Base-by-base conservation (phyloP, 2,329 filamentous ascomycete genomes). In the Paramyrothecium roridum region DNA sequence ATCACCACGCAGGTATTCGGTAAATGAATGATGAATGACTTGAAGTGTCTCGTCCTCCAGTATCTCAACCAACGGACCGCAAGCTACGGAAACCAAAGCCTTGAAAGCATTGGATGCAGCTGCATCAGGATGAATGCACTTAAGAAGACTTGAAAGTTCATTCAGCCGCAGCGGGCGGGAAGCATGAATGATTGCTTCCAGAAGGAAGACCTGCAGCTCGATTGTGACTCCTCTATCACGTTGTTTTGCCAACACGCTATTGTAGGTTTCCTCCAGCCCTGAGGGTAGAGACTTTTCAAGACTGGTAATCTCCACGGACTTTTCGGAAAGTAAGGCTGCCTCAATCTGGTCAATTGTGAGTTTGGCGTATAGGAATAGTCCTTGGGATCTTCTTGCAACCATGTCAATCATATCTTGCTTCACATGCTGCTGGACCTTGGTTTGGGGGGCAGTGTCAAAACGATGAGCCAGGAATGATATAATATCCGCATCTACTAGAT, bases 11-110 rank as follows among this genome's bases (percentile, higher is more conserved):
- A 79, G 58, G 55, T 75, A 80, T 53, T 80, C 77, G 3, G 76
- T 79, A 45, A 80, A 73, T 1, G 76, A 79, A 52, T 80, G 77
- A 57, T 80, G 77, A 8, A 80, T 72, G 7, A 79, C 69, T 19
- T 70, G 69, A 11, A 79, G 56, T 0, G 72, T 75, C 52, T 77
- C 76, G 50, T 80, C 75, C 19, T 76, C 72, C 2, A 75, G 62
- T 20, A 78, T 63, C 56, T 80, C 76, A 1, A 80, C 57, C 33
- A 80, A 58, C 10, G 74, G 69, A 1, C 74, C 75, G 56, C 73
- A 77, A 8, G 69, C 66, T 12, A 60, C 63, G 23, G 68, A 62
- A 12, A 76, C 65, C 6, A 75, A 58, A 1, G 63, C 52, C 55
- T 78, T 78, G 33, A 57, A 64, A 20, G 56, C 47, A 12, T 10